Conservation (phyloP, 2,329 filamentous ascomycete species). For the Remersonia thermophila region DNA sequence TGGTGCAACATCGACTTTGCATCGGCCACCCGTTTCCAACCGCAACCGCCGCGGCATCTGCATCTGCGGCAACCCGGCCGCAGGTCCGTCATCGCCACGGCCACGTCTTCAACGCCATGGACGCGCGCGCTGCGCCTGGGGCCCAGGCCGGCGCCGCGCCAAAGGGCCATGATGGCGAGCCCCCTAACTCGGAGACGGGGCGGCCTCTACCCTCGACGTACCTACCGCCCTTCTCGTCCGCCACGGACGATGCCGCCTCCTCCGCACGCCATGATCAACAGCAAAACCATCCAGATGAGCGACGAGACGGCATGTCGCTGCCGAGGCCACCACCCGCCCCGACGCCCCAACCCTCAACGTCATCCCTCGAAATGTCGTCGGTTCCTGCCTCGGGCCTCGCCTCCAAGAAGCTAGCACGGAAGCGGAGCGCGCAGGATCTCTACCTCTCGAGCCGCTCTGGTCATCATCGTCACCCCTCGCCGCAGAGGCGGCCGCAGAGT, state of each 20-base stretch:
- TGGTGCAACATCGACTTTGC: conserved; percentile 1
- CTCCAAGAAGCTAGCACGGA: conserved; percentile 13
- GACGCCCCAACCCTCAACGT: background rate
- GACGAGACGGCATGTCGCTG: too few species aligned
- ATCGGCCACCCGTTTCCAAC: background rate
- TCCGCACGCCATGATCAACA: too few species aligned
- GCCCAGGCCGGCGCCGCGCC: background rate
- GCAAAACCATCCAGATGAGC: too few species aligned
- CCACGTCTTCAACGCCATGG: conserved; percentile 2
- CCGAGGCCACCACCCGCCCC: background rate
- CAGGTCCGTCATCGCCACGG: background rate
- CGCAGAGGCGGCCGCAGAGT: background rate
- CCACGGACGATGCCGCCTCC: too few species aligned
- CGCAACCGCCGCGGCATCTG: background rate
- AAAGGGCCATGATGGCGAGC: conserved; percentile 1
- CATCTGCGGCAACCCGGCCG: conserved; percentile 2
- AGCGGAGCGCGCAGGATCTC: conserved; percentile 16
- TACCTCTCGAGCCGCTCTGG: conserved; percentile 5
- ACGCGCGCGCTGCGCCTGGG: background rate
- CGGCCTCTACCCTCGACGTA: background rate
- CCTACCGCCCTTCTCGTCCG: too few species aligned
- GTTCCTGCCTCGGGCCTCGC: conserved; percentile 1
- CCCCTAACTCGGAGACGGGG: too few species aligned
- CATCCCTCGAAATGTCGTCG: background rate
- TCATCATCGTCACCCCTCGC: background rate